Evolutionary conservation across 331 rosid species (phyloP).

Genomic region (Quercus phellos): DNA sequence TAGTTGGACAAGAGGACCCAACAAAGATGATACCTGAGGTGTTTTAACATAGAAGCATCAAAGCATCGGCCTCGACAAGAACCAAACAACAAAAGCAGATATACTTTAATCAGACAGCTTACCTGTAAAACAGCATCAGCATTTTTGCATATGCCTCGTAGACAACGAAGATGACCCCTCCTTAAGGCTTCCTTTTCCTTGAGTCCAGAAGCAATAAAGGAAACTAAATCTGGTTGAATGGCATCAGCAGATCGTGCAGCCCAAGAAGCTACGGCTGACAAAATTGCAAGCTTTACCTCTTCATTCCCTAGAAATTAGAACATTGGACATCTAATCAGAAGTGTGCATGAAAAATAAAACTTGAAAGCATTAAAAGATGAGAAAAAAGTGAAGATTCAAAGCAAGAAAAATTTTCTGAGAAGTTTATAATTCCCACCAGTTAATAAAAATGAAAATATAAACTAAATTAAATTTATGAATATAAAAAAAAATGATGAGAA

Average conservation of each 20-base stretch:
- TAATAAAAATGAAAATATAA: not conserved
- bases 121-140: slow-evolving; percentile 64
- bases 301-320: slow-evolving; percentile 68
- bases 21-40: slow-evolving; percentile 59
- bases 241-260: slow-evolving; percentile 65
- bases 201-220: slow-evolving; percentile 80
- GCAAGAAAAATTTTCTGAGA: not conserved
- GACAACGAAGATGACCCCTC: slow-evolving; percentile 76
- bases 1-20: slow-evolving; percentile 76
- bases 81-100: slow-evolving; percentile 27
- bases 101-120: slow-evolving; percentile 11
- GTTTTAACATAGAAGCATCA: slow-evolving; percentile 6
- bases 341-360: slow-evolving; percentile 10
- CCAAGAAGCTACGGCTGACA: slow-evolving; percentile 79
- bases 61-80: slow-evolving; percentile 3
- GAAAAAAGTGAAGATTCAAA: not conserved
- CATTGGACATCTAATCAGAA: slow-evolving; percentile 18
- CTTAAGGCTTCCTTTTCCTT: slow-evolving; percentile 92
- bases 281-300: slow-evolving; percentile 75
- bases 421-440: not conserved
- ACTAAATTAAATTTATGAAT: not conserved
- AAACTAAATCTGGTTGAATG: slow-evolving; percentile 50
- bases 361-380: not conserved
- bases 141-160: slow-evolving; percentile 56
- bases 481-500: not conserved